phyloP scores from a whole-genome alignment of 179 eudicot genomes.

The Camellia oleifera region DNA sequence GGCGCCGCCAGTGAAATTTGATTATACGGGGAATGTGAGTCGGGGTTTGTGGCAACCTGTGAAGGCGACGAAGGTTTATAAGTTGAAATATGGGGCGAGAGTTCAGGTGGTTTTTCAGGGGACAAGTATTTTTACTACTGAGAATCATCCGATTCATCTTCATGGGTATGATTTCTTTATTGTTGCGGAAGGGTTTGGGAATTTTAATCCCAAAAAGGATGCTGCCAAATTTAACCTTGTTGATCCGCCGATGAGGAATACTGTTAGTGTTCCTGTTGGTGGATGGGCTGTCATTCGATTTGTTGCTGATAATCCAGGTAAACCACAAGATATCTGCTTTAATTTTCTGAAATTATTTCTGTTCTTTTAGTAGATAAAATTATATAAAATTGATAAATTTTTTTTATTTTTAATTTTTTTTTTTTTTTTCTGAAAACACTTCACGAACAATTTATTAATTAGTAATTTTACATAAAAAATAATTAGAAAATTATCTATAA shows the following conservation, averaged over 20 bases:
- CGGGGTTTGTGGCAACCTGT: slow-evolving; percentile 67
- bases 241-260: slow-evolving; percentile 88
- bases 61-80: slow-evolving; percentile 57
- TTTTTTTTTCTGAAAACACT: too few relatives aligned
- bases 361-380: too few relatives aligned
- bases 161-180: slow-evolving; percentile 93
- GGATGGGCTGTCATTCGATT: slow-evolving; percentile 92
- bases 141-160: slow-evolving; percentile 90
- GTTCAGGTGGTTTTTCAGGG: slow-evolving; percentile 88
- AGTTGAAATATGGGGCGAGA: slow-evolving; percentile 53
- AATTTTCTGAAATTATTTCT: not conserved
- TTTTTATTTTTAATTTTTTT: too few relatives aligned
- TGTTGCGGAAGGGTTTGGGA: slow-evolving; percentile 76
- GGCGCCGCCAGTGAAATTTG: slow-evolving; percentile 58
- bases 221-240: slow-evolving; percentile 71
- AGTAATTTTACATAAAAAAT: too few relatives aligned
- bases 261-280: slow-evolving; percentile 70
- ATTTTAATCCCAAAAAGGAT: slow-evolving; percentile 61
- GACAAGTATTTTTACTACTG: slow-evolving; percentile 69
- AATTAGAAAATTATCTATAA: too few relatives aligned
- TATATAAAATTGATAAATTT: too few relatives aligned
- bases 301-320: slow-evolving; percentile 96
- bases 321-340: not conserved
- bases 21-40: slow-evolving; percentile 87
- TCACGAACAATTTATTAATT: too few relatives aligned